Percentiles rank a stretch among this genome's conserved stretches.
Evolutionary conservation across 352 stramenopile species (phyloP).

Genomic region (Globisporangium barbulae): DNA sequence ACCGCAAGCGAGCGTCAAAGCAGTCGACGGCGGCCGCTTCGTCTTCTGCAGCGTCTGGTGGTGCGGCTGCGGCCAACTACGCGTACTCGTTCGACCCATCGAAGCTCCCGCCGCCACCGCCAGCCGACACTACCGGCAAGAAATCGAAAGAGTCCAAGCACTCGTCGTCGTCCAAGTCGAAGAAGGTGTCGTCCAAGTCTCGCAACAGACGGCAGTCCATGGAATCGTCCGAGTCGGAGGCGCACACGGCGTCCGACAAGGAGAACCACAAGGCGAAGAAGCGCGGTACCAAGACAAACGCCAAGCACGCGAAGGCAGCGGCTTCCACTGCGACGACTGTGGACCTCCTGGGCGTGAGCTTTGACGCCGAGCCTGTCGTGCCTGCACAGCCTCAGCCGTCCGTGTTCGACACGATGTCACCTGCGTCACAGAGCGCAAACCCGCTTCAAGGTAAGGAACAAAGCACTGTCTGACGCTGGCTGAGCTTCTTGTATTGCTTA

Average conservation of each 20-base stretch:
- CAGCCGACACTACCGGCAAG: conserved; percentile 21
- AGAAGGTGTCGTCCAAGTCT: conserved; percentile 14
- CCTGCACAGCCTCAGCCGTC: conserved; percentile 28
- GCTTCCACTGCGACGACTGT: conserved; percentile 27
- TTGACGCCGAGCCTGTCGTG: conserved; percentile 23
- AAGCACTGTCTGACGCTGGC: neutral
- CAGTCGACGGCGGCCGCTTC: conserved; percentile 7
- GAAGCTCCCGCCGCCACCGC: conserved; percentile 38
- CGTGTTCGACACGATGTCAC: conserved; percentile 30
- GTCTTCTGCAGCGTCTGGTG: conserved; percentile 7
- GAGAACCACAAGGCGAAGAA: conserved; percentile 27
- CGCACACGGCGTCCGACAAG: conserved; percentile 27
- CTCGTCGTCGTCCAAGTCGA: conserved; percentile 23
- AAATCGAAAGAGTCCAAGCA: conserved; percentile 21
- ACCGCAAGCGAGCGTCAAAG: conserved; percentile 14
- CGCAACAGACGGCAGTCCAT: conserved; percentile 32
- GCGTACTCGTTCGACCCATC: conserved; percentile 47
- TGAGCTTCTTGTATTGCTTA: neutral
- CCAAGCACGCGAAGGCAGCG: conserved; percentile 9
- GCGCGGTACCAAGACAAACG: conserved; percentile 16
- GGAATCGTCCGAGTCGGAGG: conserved; percentile 34
- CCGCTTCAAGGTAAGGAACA: conserved; percentile 30
- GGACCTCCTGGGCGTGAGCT: conserved; percentile 49
- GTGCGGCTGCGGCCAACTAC: conserved; percentile 24
- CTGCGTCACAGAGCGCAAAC: conserved; percentile 18